Evolutionary conservation across 2,329 filamentous ascomycete species (phyloP).

Genomic region (Aspergillus carbonarius): DNA sequence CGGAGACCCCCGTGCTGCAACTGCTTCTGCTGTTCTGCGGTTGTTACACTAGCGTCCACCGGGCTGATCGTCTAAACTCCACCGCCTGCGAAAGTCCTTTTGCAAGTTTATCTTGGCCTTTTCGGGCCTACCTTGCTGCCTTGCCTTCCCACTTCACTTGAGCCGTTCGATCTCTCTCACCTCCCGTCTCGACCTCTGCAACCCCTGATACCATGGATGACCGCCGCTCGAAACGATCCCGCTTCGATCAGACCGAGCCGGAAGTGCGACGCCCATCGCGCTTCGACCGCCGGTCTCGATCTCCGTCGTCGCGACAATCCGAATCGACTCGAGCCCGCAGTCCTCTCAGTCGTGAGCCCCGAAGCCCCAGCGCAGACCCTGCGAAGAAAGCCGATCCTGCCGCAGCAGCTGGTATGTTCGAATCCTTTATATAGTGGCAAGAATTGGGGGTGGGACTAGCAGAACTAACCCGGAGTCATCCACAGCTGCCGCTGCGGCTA

Average conservation of each 20-base stretch:
- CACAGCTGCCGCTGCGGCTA: constrained; percentile 80
- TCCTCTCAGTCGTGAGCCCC: constrained; percentile 60
- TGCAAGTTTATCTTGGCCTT: constrained; percentile 11
- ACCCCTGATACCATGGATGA: constrained; percentile 63
- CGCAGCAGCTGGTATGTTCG: constrained; percentile 68
- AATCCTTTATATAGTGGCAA: not conserved
- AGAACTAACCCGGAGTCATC: constrained; percentile 18
- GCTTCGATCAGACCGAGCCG: constrained; percentile 88
- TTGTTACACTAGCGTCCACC: constrained; percentile 17
- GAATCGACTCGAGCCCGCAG: constrained; percentile 78
- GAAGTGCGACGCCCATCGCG: constrained; percentile 74
- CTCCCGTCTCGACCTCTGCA: not conserved
- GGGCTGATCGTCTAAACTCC: constrained; percentile 17
- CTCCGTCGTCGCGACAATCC: constrained; percentile 65
- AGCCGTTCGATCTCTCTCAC: not conserved
- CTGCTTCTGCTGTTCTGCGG: not conserved
- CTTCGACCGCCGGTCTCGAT: constrained; percentile 90
- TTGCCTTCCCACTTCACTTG: constrained; percentile 9
- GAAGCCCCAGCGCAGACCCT: constrained; percentile 48
- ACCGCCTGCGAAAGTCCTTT: constrained; percentile 17
- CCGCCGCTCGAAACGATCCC: constrained; percentile 76
- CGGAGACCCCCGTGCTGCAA: not conserved
- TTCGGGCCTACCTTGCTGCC: constrained; percentile 6
- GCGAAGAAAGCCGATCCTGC: constrained; percentile 62
- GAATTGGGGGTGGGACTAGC: not conserved